A percentile compares a stretch with the other conserved stretches of the same genome.
Evolutionary conservation across 768 basidiomycete genomes (phyloP).

Genomic region (Termitomyces sp.): DNA sequence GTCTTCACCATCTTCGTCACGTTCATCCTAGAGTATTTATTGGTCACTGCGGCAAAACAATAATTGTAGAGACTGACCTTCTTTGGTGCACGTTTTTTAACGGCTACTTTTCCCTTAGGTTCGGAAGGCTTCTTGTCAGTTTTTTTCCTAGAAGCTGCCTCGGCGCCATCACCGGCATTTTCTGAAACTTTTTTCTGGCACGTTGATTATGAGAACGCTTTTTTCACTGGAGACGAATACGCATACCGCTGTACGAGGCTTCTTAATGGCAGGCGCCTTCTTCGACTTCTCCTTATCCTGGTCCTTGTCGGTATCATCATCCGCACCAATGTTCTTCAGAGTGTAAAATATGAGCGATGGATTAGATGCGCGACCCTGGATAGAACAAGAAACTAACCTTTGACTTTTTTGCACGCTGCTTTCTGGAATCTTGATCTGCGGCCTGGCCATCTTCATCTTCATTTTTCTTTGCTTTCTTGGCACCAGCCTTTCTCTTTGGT

Average conservation of each 20-base stretch:
- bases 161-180: slow-evolving; percentile 31
- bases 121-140: background rate
- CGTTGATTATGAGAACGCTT: background rate
- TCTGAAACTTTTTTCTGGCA: slow-evolving; percentile 24
- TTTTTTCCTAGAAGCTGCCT: slow-evolving; percentile 39
- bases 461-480: slow-evolving; percentile 20
- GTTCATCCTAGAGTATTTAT: slow-evolving; percentile 18
- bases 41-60: background rate
- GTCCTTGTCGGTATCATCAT: slow-evolving; percentile 24
- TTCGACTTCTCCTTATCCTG: slow-evolving; percentile 48
- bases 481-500: slow-evolving; percentile 34
- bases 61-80: slow-evolving; percentile 16
- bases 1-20: slow-evolving; percentile 39
- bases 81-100: slow-evolving; percentile 43
- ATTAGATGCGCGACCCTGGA: background rate
- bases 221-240: background rate
- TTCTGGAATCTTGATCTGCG: slow-evolving; percentile 18
- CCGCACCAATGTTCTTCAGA: slow-evolving; percentile 14
- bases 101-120: slow-evolving; percentile 39
- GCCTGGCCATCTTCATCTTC: slow-evolving; percentile 8
- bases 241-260: slow-evolving; percentile 24
- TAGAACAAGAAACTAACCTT: slow-evolving; percentile 4
- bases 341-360: background rate
- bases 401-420: slow-evolving; percentile 9
- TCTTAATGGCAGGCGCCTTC: slow-evolving; percentile 34